Base-by-base conservation (phyloP, 495 filamentous ascomycete species). In the Parmelia sp. region DNA sequence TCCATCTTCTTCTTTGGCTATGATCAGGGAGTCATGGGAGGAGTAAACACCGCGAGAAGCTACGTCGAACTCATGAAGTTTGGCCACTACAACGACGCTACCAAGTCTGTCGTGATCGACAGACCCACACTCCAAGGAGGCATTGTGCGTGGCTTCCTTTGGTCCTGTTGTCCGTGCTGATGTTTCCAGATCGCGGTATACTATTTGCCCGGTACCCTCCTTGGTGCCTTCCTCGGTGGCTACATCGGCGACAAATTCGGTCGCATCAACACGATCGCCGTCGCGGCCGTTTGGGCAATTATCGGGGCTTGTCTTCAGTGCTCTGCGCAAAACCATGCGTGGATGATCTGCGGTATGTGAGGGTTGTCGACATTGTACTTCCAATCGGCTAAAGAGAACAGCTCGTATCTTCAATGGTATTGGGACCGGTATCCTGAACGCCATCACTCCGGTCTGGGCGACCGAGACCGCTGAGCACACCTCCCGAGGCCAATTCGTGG, bases 401-500 rank as follows among this genome's bases (percentile, higher is more conserved):
- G n/a, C 83, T 56, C 80, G 85, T 58, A 65, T 81, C 23, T 72
- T 86, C 49, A 83, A 84, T 31, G 84, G 84, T 10, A 68, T 83
- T n/a, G 85, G 84, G 1, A 81, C 84, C 49, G 85, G 85, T 29
- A 80, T 84, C 29, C 71, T 84, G 10, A 85, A 82, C 70, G 82
- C 78, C 29, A 79, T 86, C 42, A 77, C 83, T 0, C 85, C 85
- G 1, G 83, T 85, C 37, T 86, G 81, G 75, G 77, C 78, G 51
- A 79, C 80, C 14, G 80, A 82, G 71, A 86, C 82, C 0, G 82
- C 84, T 8, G 80, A 82, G 39, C 86, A 88, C 65, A 88, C 83
- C 4, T 86, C 83, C 9, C 81, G 87, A 44, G 87, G 87, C 4
- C 78, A 85, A 42, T 88, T 88, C 65, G 82, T 89, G 60, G 81